phyloP scores from a whole-genome alignment of 768 basidiomycete genomes.

The Termitomyces sp. region DNA sequence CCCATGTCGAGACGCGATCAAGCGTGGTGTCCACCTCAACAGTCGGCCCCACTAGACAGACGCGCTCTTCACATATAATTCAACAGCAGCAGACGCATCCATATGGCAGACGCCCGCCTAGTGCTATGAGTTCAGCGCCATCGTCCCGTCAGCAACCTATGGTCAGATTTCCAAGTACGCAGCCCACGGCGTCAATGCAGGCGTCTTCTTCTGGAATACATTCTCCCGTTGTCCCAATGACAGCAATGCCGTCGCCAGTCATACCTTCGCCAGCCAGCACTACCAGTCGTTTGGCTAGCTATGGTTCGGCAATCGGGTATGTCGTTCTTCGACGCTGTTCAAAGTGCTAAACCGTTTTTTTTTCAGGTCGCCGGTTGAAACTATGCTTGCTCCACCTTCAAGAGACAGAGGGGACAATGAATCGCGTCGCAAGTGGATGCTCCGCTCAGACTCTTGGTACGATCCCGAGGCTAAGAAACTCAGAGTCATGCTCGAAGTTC shows the following conservation, averaged over 20 bases:
- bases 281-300: slow-evolving; percentile 18
- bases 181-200: slow-evolving; percentile 15
- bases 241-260: slow-evolving; percentile 20
- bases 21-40: slow-evolving; percentile 12
- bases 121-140: slow-evolving; percentile 14
- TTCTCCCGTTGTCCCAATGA: slow-evolving; percentile 13
- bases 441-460: slow-evolving; percentile 63
- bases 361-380: slow-evolving; percentile 20
- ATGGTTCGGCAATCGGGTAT: slow-evolving; percentile 20
- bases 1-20: slow-evolving; percentile 19
- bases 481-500: slow-evolving; percentile 64
- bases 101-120: slow-evolving; percentile 9
- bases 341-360: neutral
- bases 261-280: slow-evolving; percentile 19
- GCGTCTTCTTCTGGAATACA: slow-evolving; percentile 20
- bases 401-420: slow-evolving; percentile 6
- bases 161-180: slow-evolving; percentile 23
- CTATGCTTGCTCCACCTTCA: slow-evolving; percentile 10
- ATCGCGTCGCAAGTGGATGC: slow-evolving; percentile 32
- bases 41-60: slow-evolving; percentile 13
- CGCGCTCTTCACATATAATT: slow-evolving; percentile 2
- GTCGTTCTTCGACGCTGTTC: slow-evolving; percentile 3
- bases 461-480: slow-evolving; percentile 46
- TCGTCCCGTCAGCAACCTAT: slow-evolving; percentile 14
- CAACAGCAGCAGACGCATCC: slow-evolving; percentile 17